Base-by-base conservation (phyloP, 2,329 filamentous ascomycete species). In the Chaetothyriales sp. region DNA sequence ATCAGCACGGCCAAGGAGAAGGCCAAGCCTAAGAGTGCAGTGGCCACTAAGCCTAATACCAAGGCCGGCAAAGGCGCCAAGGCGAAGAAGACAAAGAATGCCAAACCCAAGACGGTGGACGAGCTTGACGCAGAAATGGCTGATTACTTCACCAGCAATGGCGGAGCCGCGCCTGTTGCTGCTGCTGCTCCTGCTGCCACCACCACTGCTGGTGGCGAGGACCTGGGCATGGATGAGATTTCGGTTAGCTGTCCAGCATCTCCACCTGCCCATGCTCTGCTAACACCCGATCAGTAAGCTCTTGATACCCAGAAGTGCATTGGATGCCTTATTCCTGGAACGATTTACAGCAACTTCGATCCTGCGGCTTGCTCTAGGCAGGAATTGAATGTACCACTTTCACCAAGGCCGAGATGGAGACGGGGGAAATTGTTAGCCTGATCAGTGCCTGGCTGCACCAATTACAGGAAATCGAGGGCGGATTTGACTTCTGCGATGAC, bases 101-200 rank as follows among this genome's bases (percentile, higher is more conserved):
- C 63, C 74, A 93, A 80, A 69, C 70, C 75, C 73, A 96, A 96
- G 84, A 94, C 88, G 0, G 81, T 84, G 1, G 90, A 95, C 66
- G 89, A 98, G 72, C 80, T 98, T 22, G 92, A 98, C 66, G 88
- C 86, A 3, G 92, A 98, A 68, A 98, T 98, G 92, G 82, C 80
- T 18, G 92, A 96, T 68, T 98, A 98, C 73, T 96, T 93, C 65
- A 80, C 75, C 49, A 65, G 66, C 26, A 70, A 64, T 47, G 64
- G 67, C 39, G 61, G 59, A 48, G 64, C 70, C 57, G 70, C 68
- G 49, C 61, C 61, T 36, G 65, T 70, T 49, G 67, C 66, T 10
- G 64, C 70, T 55, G 69, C 70, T 43, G 66, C 70, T 48, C 73
- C 71, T 51, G 66, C 67, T 43, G 68, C 74, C 53, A 61, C n/a